Evolutionary conservation across 345 rosid genomes (phyloP).

Genomic region (Brassica nigra): DNA sequence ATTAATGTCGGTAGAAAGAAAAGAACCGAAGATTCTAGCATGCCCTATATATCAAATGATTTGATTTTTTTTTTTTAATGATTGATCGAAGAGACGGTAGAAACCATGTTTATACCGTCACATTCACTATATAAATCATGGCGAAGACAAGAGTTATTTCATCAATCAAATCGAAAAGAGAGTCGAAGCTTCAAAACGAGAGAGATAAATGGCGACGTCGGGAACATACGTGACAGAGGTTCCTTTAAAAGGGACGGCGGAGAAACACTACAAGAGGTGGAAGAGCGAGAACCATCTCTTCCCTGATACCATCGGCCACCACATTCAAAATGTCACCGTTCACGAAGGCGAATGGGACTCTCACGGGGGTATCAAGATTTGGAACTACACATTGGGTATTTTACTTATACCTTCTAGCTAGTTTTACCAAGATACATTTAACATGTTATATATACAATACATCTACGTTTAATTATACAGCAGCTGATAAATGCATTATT

Average conservation of each 20-base stretch:
- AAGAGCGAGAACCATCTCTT: not conserved
- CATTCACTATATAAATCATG: not conserved
- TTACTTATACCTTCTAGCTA: not conserved
- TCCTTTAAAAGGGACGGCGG: not conserved
- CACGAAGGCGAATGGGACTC: not conserved
- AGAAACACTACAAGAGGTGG: not conserved
- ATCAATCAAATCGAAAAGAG: not conserved
- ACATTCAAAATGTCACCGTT: not conserved
- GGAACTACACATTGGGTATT: not conserved
- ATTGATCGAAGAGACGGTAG: not conserved
- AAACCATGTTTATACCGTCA: not conserved
- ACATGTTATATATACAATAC: not conserved
- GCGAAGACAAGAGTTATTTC: not conserved
- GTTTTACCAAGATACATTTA: not conserved
- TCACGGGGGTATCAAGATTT: not conserved
- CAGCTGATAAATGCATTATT: not conserved
- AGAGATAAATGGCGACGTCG: not conserved
- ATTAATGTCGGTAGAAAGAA: not conserved
- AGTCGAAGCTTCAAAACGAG: not conserved
- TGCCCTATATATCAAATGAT: not conserved
- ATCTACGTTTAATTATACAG: not conserved
- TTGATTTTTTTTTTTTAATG: not conserved
- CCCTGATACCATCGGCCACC: not conserved
- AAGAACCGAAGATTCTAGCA: not conserved
- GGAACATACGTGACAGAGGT: conserved; percentile 1